Evolutionary conservation across 805 yeast genomes (phyloP), one percentile per base, ranked within the genome.

Genomic region (Cyberlindnera bimundalis): DNA sequence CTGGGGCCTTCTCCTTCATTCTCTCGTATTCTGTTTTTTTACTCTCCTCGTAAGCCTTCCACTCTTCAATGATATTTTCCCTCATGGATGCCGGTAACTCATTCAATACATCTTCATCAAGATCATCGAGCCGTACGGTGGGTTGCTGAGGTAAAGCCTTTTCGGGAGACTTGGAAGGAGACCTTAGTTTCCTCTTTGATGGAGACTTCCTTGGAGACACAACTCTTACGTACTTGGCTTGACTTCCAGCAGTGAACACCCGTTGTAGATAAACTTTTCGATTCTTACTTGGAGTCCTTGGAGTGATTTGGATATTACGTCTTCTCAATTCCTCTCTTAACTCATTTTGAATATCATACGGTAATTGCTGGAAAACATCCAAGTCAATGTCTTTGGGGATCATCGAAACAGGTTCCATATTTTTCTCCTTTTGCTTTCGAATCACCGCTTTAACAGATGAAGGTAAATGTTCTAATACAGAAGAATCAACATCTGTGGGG

Each of bases 341-440:
- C 51, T 89, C 96, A 1, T 61, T 49, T 49, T 78, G 78, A 5
- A 89, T 76, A 18, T 80, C 83, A 2, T 27, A 8, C 37, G 96
- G 96, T 8, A 89, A 61, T 34, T 71, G 74, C 11, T 72, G 66
- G 52, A 86, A 76, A 2, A 84, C 85, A 2, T 72, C 76, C 72
- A 79, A 68, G 52, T 87, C 88, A 26, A 82, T 68, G n/a, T 73
- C 51, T 30, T 52, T 52, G 6, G 61, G 62, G 20, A 57, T 43
- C 3, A 40, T 42, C 14, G 45, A 27, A 14, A 53, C 41, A 28
- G 58, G 39, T 50, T 47, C 48, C 40, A 39, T 4, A 43, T 51
- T 39, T 29, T 33, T 46, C 15, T 40, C 40, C 29, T 47, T 45
- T 27, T 39, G 59, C 17, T 19, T 37, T 12, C 13, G 37, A 13